phyloP scores from a whole-genome alignment of 345 rosid species.

The Eucalyptus pauciflora region DNA sequence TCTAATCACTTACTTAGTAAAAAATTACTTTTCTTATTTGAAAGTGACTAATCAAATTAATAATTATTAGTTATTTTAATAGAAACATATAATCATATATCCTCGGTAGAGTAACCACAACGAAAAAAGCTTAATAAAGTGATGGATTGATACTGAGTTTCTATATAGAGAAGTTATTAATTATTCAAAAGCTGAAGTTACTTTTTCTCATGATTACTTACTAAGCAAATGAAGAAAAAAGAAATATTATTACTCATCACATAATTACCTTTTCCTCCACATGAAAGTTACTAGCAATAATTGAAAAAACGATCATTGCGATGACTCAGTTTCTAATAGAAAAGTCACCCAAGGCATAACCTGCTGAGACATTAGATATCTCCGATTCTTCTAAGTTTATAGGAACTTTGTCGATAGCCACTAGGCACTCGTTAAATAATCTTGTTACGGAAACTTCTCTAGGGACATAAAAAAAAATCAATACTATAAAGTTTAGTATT shows the following conservation, averaged over 20 bases:
- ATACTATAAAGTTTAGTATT: not conserved
- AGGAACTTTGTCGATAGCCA: too few species aligned
- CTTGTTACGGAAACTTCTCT: not conserved
- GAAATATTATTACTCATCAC: too few species aligned
- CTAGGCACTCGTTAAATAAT: not conserved
- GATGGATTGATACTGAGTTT: not conserved
- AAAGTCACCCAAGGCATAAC: not conserved
- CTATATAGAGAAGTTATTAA: not conserved
- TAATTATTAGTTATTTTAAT: not conserved
- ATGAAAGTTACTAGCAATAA: not conserved
- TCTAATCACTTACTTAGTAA: not conserved
- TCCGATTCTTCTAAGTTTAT: not conserved
- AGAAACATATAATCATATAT: not conserved
- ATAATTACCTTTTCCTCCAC: not conserved
- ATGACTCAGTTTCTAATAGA: not conserved
- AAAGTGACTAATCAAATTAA: not conserved
- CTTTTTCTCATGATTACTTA: not conserved
- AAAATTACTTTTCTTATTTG: not conserved
- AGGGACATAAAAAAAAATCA: not conserved
- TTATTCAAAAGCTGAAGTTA: not conserved
- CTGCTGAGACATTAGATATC: not conserved
- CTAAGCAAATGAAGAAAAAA: not conserved
- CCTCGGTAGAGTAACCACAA: not conserved
- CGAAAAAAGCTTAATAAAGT: not conserved
- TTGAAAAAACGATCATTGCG: not conserved